phyloP scores from a whole-genome alignment of 1,284 basidiomycete species.

The Ganoderma lingzhi region DNA sequence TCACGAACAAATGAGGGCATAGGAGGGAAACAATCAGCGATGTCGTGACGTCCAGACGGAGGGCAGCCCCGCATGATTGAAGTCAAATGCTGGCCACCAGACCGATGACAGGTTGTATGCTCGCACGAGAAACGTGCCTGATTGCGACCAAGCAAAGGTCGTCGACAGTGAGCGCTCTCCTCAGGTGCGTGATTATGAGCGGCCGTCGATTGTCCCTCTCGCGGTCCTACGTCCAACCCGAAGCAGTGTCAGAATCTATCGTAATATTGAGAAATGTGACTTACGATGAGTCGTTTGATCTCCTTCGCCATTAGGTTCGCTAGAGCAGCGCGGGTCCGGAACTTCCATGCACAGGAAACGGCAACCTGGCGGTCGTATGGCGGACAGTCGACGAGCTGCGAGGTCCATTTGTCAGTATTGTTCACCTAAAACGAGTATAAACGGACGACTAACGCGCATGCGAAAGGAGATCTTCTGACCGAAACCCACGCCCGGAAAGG shows the following conservation, averaged over 20 bases:
- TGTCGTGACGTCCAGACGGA: not conserved
- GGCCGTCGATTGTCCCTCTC: not conserved
- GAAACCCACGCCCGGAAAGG: constrained; percentile 3
- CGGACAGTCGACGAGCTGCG: constrained; percentile 7
- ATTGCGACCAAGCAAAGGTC: constrained; percentile 3
- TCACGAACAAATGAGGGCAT: not conserved
- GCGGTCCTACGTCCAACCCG: not conserved
- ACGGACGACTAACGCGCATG: not conserved
- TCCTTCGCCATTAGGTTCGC: constrained; percentile 6
- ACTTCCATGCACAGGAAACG: not conserved
- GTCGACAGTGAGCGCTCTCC: not conserved
- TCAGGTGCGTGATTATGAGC: not conserved
- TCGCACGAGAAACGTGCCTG: constrained; percentile 12
- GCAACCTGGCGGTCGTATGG: constrained; percentile 12
- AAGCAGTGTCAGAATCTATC: not conserved
- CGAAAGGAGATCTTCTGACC: constrained; percentile 14
- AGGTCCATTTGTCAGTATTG: not conserved
- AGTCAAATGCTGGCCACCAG: not conserved
- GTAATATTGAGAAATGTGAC: not conserved
- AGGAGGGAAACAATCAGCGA: not conserved
- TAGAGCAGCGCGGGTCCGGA: constrained; percentile 4
- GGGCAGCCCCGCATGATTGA: too few species aligned
- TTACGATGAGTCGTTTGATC: constrained; percentile 5
- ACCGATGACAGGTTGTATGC: constrained; percentile 12
- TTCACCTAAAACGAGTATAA: not conserved